Percentiles rank a stretch among this genome's conserved stretches.
These are phyloP conservation scores for Penicillium canescens DNA, from an alignment of 495 filamentous ascomycete genomes.

Conservation along the genomic window DNA sequence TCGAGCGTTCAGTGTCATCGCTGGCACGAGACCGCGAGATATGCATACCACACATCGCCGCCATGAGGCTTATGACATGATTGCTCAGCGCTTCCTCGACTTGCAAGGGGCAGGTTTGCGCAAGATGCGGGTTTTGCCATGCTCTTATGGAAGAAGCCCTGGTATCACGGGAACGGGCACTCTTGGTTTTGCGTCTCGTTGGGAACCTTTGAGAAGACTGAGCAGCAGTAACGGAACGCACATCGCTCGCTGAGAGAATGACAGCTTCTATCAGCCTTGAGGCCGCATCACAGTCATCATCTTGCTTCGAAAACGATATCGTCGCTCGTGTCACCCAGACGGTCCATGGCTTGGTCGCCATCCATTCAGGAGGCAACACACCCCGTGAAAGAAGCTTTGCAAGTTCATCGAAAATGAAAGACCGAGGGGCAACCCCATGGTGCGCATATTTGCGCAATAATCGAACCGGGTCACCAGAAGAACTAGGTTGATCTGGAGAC, in stretches of 20 bases:
- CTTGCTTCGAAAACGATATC: slow-evolving; percentile 40
- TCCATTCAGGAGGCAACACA: slow-evolving; percentile 48
- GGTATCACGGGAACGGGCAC: slow-evolving; percentile 11
- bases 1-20: slow-evolving; percentile 7
- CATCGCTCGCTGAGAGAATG: slow-evolving; percentile 31
- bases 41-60: slow-evolving; percentile 45
- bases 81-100: slow-evolving; percentile 47
- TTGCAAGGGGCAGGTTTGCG: slow-evolving; percentile 35
- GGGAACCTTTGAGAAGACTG: not conserved
- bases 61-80: slow-evolving; percentile 41
- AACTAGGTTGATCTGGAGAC: slow-evolving; percentile 8
- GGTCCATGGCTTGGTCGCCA: slow-evolving; percentile 47
- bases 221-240: slow-evolving; percentile 6
- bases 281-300: slow-evolving; percentile 36
- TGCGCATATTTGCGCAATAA: slow-evolving; percentile 33
- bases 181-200: not conserved
- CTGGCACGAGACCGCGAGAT: slow-evolving; percentile 35
- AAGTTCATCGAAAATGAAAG: slow-evolving; percentile 41
- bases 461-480: slow-evolving; percentile 29
- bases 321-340: slow-evolving; percentile 44
- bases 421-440: slow-evolving; percentile 19
- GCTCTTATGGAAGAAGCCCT: slow-evolving; percentile 16
- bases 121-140: not conserved
- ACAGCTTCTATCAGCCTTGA: slow-evolving; percentile 41
- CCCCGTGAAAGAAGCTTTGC: slow-evolving; percentile 38